A percentile compares a stretch with the other conserved stretches of the same genome.
phyloP scores from a whole-genome alignment of 129 eudicot species.

The Solidago caesia region DNA sequence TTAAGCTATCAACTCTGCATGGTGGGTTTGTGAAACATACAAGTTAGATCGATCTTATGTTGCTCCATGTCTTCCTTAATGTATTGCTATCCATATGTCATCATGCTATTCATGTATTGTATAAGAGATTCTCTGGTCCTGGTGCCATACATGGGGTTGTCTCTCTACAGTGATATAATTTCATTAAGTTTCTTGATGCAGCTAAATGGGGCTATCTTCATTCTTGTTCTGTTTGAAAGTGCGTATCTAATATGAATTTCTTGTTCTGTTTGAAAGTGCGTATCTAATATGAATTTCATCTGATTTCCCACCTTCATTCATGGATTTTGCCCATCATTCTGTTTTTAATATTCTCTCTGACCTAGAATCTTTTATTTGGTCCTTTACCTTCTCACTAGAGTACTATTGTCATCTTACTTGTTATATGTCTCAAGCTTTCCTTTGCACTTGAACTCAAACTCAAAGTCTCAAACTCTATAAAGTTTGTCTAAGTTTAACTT shows the following conservation, averaged over 20 bases:
- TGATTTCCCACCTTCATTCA: neutral
- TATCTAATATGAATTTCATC: neutral
- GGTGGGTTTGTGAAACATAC: slow-evolving; percentile 3
- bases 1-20: neutral
- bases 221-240: too few relatives aligned
- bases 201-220: too few relatives aligned
- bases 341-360: neutral
- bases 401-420: neutral
- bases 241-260: too few relatives aligned
- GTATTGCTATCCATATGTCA: too few relatives aligned
- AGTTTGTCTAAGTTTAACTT: neutral
- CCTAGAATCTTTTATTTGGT: neutral
- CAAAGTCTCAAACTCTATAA: neutral
- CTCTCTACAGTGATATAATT: too few relatives aligned
- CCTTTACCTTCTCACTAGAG: neutral
- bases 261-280: too few relatives aligned
- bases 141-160: too few relatives aligned
- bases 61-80: too few relatives aligned
- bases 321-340: neutral
- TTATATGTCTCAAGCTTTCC: neutral
- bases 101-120: too few relatives aligned
- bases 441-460: neutral
- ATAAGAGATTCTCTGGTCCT: too few relatives aligned
- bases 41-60: too few relatives aligned
- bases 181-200: too few relatives aligned